phyloP scores from a whole-genome alignment of 2,329 filamentous ascomycete genomes.

The Aspergillus clavatus region DNA sequence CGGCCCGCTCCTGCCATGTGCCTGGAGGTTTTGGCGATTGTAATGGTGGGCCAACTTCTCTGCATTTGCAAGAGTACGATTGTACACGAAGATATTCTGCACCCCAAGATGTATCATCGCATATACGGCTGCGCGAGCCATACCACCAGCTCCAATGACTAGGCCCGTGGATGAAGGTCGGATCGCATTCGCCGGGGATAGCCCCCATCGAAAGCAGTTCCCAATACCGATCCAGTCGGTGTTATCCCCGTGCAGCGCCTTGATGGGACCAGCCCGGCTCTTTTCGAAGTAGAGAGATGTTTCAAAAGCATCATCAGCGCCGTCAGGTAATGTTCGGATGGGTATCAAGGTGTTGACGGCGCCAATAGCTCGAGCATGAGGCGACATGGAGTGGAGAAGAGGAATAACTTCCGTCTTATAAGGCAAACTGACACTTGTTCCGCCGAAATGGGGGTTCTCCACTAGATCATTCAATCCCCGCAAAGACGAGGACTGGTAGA shows the following conservation, averaged over 20 bases:
- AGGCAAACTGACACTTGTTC: conserved; percentile 65
- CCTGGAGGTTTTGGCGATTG: conserved; percentile 28
- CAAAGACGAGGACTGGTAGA: conserved; percentile 58
- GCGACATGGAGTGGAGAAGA: conserved; percentile 61
- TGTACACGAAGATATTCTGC: conserved; percentile 36
- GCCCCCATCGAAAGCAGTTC: conserved; percentile 64
- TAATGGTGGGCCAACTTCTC: conserved; percentile 35
- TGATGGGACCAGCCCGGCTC: conserved; percentile 61
- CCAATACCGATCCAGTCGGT: conserved; percentile 78
- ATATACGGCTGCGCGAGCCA: conserved; percentile 40
- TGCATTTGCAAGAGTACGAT: conserved; percentile 33
- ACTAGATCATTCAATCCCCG: conserved; percentile 61
- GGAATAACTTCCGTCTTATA: conserved; percentile 69
- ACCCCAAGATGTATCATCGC: conserved; percentile 37
- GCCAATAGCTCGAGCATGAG: conserved; percentile 68
- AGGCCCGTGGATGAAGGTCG: conserved; percentile 53
- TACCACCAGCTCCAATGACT: conserved; percentile 57
- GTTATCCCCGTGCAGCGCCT: conserved; percentile 70
- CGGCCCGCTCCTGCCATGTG: conserved; percentile 13
- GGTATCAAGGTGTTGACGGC: conserved; percentile 73
- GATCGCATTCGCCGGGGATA: conserved; percentile 67
- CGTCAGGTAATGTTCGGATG: conserved; percentile 53
- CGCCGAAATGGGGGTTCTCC: conserved; percentile 63
- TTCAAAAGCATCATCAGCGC: conserved; percentile 54
- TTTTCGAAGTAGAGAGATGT: conserved; percentile 54